Percentiles rank a stretch among this genome's conserved stretches.
Evolutionary conservation across 2,329 filamentous ascomycete species (phyloP).

Genomic region (Cordyceps fumosorosea): DNA sequence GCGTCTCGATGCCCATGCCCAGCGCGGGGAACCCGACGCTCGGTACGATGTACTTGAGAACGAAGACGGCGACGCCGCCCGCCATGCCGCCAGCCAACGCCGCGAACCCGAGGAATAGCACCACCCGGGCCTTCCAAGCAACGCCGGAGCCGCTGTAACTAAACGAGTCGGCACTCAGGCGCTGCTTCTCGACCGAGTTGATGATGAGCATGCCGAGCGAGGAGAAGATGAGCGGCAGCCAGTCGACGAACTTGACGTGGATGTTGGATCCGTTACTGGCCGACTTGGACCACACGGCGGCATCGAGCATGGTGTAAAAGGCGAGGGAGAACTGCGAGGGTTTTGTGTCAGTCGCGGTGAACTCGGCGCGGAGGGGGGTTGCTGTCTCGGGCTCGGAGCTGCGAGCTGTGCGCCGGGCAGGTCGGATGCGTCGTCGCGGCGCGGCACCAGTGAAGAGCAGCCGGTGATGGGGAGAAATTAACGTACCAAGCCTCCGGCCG

Average conservation of each 20-base stretch:
- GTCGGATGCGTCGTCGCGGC: background rate
- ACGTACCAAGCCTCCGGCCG: conserved; percentile 56
- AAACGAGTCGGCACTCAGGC: conserved; percentile 57
- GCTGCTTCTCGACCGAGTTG: conserved; percentile 62
- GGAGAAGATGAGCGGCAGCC: conserved; percentile 62
- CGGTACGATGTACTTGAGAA: conserved; percentile 57
- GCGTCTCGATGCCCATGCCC: conserved; percentile 59
- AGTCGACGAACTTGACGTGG: conserved; percentile 63
- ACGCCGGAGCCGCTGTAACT: conserved; percentile 57
- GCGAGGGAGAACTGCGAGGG: conserved; percentile 55
- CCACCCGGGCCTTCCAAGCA: conserved; percentile 62
- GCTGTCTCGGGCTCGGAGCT: background rate
- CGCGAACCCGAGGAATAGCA: conserved; percentile 61
- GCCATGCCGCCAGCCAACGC: conserved; percentile 61
- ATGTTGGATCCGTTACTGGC: conserved; percentile 50
- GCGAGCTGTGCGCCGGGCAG: conserved; percentile 1
- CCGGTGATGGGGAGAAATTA: background rate
- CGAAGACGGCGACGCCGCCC: conserved; percentile 61
- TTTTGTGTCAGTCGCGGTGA: background rate
- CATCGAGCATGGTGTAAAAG: conserved; percentile 63
- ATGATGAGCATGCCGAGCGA: conserved; percentile 64
- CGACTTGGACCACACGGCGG: conserved; percentile 60
- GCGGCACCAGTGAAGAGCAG: background rate
- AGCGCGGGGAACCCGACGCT: conserved; percentile 53
- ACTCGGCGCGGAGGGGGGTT: background rate